Evolutionary conservation across 2,329 filamentous ascomycete genomes (phyloP).

Genomic region (Paecilomyces formosus): DNA sequence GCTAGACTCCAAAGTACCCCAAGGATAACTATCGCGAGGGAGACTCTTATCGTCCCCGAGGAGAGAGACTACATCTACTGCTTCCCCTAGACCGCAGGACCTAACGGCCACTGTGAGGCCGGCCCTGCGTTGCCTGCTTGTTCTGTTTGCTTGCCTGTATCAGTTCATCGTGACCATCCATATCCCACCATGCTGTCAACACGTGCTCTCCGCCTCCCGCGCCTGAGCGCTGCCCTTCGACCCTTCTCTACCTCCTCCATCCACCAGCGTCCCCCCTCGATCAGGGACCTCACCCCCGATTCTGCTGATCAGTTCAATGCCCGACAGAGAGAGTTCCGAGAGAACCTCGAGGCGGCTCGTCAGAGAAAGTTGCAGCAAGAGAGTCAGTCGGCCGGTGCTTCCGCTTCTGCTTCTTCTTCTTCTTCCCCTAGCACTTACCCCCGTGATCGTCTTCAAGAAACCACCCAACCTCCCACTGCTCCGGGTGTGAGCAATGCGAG

Average conservation of each 20-base stretch:
- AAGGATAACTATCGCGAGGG: not conserved
- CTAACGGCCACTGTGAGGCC: not conserved
- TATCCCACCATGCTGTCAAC: slow-evolving; percentile 32
- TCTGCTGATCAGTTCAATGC: slow-evolving; percentile 68
- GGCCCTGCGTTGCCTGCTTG: not conserved
- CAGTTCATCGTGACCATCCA: not conserved
- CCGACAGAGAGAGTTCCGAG: slow-evolving; percentile 80
- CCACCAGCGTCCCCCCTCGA: slow-evolving; percentile 56
- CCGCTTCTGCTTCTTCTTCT: slow-evolving; percentile 36
- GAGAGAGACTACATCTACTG: not conserved
- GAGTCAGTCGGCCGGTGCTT: slow-evolving; percentile 59
- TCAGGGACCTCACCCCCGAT: slow-evolving; percentile 75
- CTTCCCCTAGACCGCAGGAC: not conserved
- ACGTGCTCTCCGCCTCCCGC: slow-evolving; percentile 44
- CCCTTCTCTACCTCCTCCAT: slow-evolving; percentile 51
- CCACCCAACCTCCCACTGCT: slow-evolving; percentile 35
- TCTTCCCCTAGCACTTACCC: slow-evolving; percentile 20
- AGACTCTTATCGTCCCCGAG: not conserved
- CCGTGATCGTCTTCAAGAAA: slow-evolving; percentile 29
- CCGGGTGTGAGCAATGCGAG: slow-evolving; percentile 40
- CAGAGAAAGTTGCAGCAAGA: slow-evolving; percentile 73
- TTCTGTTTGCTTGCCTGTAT: slow-evolving; percentile 1
- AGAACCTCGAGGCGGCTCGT: slow-evolving; percentile 67
- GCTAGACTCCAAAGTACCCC: not conserved
- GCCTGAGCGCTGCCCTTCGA: slow-evolving; percentile 44